Evolutionary conservation across 352 stramenopile species (phyloP).

Genomic region (Pythium biforme): DNA sequence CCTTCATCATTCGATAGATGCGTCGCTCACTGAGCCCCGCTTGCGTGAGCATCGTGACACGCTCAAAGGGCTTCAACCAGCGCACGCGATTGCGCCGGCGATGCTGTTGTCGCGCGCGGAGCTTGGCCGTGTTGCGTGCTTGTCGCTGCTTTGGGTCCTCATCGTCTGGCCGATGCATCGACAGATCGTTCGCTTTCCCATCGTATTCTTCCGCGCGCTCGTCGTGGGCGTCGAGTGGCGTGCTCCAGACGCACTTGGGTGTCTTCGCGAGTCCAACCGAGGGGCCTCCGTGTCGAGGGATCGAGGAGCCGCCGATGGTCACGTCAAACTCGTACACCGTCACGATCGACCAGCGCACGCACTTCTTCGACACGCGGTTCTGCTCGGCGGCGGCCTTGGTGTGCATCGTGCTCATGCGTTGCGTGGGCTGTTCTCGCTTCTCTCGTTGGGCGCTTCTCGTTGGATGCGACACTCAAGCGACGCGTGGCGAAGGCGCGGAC

Average conservation of each 20-base stretch:
- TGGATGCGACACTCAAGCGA: constrained; percentile 10
- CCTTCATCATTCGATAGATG: constrained; percentile 60
- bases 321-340: constrained; percentile 37
- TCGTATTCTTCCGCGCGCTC: constrained; percentile 1
- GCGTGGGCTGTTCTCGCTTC: not conserved
- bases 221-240: constrained; percentile 6
- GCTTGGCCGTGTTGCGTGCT: constrained; percentile 7
- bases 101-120: constrained; percentile 6
- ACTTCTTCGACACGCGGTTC: constrained; percentile 17
- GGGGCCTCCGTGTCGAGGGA: constrained; percentile 29
- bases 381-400: not conserved
- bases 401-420: constrained; percentile 3
- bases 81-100: constrained; percentile 23
- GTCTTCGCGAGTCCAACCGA: constrained; percentile 30
- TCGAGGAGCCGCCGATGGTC: constrained; percentile 22
- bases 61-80: constrained; percentile 28
- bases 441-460: not conserved
- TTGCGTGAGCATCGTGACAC: constrained; percentile 40
- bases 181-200: not conserved
- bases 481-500: not conserved
- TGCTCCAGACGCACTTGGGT: constrained; percentile 22
- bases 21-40: constrained; percentile 47
- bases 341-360: constrained; percentile 29
- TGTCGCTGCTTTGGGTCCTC: constrained; percentile 2
- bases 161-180: constrained; percentile 4